A percentile compares a stretch with the other conserved stretches of the same genome.
phyloP scores from a whole-genome alignment of 2,329 filamentous ascomycete species.

The Trichoderma sp. region DNA sequence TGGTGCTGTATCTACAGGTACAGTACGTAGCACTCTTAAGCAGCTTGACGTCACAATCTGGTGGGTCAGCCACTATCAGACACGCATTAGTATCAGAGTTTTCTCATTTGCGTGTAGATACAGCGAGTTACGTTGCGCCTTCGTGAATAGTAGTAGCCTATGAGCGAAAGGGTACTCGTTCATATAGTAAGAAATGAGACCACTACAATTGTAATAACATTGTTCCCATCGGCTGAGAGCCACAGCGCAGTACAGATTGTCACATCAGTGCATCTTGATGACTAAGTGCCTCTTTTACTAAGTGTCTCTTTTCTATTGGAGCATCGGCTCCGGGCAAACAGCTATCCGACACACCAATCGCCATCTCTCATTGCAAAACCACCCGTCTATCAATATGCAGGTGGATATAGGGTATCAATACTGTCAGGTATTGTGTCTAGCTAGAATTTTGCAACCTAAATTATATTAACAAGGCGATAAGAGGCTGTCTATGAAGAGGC shows the following conservation, averaged over 20 bases:
- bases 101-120: neutral
- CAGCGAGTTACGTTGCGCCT: neutral
- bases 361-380: too few species aligned
- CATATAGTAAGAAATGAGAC: neutral
- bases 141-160: neutral
- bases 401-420: too few species aligned
- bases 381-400: too few species aligned
- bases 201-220: neutral
- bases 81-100: neutral
- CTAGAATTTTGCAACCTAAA: too few species aligned
- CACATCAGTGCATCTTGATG: neutral
- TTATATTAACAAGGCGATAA: too few species aligned
- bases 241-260: neutral
- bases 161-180: neutral
- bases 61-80: slow-evolving; percentile 1
- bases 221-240: too few species aligned
- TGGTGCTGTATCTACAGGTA: too few species aligned
- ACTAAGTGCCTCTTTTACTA: neutral
- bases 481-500: too few species aligned
- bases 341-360: neutral
- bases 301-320: neutral
- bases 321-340: neutral
- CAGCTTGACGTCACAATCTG: slow-evolving; percentile 23
- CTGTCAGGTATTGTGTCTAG: too few species aligned
- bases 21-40: slow-evolving; percentile 7